A percentile compares a stretch with the other conserved stretches of the same genome.
These are phyloP conservation scores for Lotmaria passim DNA, from an alignment of 208 protist species.

Conservation along the genomic window DNA sequence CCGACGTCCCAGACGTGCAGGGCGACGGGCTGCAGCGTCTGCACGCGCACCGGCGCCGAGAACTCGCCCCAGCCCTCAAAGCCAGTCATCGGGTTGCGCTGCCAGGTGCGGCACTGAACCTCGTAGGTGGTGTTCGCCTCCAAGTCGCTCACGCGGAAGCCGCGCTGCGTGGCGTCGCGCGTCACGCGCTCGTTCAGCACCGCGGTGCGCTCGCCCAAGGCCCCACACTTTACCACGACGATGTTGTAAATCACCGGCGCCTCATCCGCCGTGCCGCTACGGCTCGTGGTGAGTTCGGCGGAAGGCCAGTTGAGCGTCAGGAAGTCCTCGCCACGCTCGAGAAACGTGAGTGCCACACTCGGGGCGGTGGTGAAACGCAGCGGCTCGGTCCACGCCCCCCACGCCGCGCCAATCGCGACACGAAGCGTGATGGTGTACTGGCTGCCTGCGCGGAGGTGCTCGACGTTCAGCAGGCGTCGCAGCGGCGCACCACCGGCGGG, in stretches of 20 bases:
- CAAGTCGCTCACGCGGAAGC: constrained; percentile 77
- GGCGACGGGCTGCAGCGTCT: constrained; percentile 75
- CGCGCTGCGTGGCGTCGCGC: constrained; percentile 41
- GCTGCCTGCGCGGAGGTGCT: constrained; percentile 64
- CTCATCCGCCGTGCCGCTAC: constrained; percentile 3
- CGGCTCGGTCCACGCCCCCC: constrained; percentile 89
- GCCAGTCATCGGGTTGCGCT: constrained; percentile 74
- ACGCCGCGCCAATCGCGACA: constrained; percentile 76
- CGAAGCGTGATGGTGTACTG: constrained; percentile 75
- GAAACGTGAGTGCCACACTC: constrained; percentile 49
- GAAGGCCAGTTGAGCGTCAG: constrained; percentile 74
- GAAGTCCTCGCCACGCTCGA: constrained; percentile 91
- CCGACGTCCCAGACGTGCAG: constrained; percentile 87
- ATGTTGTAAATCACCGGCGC: constrained; percentile 41
- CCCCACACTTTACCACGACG: constrained; percentile 53
- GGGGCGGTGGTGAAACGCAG: constrained; percentile 56
- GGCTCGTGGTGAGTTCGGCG: constrained; percentile 3
- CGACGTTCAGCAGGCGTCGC: constrained; percentile 63
- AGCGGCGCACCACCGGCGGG: constrained; percentile 14
- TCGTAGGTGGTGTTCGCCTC: constrained; percentile 78
- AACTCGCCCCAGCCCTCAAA: constrained; percentile 87
- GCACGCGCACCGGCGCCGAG: constrained; percentile 59
- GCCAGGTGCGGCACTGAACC: constrained; percentile 74
- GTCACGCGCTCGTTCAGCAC: constrained; percentile 69
- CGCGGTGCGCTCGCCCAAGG: constrained; percentile 33